A percentile compares a stretch with the other conserved stretches of the same genome.
phyloP scores from a whole-genome alignment of 441 rosid species.

The Eruca vesicaria region DNA sequence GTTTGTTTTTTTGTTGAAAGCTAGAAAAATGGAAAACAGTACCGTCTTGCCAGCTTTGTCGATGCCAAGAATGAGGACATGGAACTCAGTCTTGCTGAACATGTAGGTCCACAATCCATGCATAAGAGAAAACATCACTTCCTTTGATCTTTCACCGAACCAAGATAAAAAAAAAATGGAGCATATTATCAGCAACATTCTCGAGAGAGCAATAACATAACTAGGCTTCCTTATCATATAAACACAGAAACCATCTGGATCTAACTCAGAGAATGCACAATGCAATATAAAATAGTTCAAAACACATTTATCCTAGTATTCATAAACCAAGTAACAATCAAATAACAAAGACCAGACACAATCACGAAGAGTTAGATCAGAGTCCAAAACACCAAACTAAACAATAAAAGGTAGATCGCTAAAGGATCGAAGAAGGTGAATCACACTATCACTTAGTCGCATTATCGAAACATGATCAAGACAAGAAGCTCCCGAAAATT shows the following conservation, averaged over 20 bases:
- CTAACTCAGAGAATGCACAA: slow-evolving; percentile 1
- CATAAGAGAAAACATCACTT: slow-evolving; percentile 92
- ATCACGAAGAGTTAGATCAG: neutral
- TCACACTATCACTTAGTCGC: neutral
- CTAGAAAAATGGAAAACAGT: slow-evolving; percentile 21
- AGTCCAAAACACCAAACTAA: neutral
- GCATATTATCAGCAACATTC: slow-evolving; percentile 12
- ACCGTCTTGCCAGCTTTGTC: slow-evolving; percentile 98
- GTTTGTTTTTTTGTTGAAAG: neutral
- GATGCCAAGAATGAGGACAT: slow-evolving; percentile 94
- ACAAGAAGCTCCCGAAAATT: slow-evolving; percentile 2
- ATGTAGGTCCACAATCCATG: slow-evolving; percentile 89
- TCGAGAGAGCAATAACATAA: neutral
- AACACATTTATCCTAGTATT: neutral
- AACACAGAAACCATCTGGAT: neutral
- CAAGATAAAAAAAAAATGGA: slow-evolving; percentile 4
- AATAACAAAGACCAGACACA: neutral
- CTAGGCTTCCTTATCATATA: neutral
- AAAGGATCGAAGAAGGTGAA: neutral
- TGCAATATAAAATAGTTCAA: slow-evolving; percentile 1
- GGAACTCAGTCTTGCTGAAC: slow-evolving; percentile 86
- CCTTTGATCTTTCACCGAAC: slow-evolving; percentile 21
- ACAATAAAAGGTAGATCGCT: slow-evolving; percentile 7
- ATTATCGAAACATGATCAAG: slow-evolving; percentile 10
- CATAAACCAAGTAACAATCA: neutral